Base-by-base conservation (phyloP, 2,329 filamentous ascomycete genomes). In the Fonsecaea pugnacius region DNA sequence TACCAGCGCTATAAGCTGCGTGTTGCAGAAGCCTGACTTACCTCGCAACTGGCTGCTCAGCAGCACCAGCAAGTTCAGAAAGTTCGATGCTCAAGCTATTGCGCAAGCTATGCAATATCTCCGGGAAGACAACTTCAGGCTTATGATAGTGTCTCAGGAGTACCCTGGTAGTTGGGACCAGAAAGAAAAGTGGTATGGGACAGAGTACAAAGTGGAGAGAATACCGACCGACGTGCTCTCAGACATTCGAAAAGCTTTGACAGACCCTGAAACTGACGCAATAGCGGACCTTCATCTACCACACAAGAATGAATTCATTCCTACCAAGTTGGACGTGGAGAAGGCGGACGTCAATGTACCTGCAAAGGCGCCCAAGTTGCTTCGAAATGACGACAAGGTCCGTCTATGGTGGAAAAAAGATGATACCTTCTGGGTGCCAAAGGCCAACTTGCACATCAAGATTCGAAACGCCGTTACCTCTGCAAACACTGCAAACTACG, bases 341-440 rank as follows among this genome's bases (percentile, higher is more conserved):
- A 96, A 95, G 83, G 96, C 92, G 77, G 91, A 96, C 38, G 85
- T 95, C n/a, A 83, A 87, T 30, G 86, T 91, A 70, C 90, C 92
- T 1, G 82, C 88, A 0, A 84, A 90, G 61, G 83, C 87, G 0
- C 95, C 95, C 0, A 89, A 88, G 66, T 82, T 99, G 27, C 89
- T 99, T 67, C 88, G 93, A 70, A 92, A 96, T 71, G 94, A 97
- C 70, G 83, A 88, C 5, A 80, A 87, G 36, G 88, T 91, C 0
- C 88, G 93, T 33, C 89, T 91, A 2, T 99, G 95, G 95, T 97
- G 89, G 82, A 99, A 99, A 82, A 98, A 98, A 78, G 95, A 99
- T 72, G 95, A 99, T 72, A 92, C 89, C 0, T 99, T 98, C 78
- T 98, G 94, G 93, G 95, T 98, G 9, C 95, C 95, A 8, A 96